Conservation (phyloP, 2,329 filamentous ascomycete genomes). For the Ophiostoma quercus region DNA sequence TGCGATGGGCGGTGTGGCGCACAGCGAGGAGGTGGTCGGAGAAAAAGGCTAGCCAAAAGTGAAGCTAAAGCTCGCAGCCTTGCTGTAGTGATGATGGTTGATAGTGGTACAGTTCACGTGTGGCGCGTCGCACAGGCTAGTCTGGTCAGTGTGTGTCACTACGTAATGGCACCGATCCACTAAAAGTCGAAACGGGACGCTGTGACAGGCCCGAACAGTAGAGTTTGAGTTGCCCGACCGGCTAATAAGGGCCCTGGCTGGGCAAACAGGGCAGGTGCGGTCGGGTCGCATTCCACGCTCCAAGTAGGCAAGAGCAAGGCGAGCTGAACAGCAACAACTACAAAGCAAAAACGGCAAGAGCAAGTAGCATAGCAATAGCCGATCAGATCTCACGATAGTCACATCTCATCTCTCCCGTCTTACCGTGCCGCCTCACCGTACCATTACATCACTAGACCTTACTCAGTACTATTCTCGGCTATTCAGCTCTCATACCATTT, state of each 20-base stretch:
- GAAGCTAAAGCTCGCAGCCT: conserved; percentile 12
- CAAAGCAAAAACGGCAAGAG: background rate
- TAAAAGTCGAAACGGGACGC: background rate
- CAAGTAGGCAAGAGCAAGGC: background rate
- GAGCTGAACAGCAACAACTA: background rate
- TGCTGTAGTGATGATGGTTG: background rate
- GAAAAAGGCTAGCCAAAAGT: background rate
- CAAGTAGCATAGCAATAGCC: background rate
- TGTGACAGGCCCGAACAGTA: background rate
- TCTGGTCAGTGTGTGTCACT: background rate
- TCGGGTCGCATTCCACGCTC: background rate
- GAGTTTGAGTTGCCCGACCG: background rate
- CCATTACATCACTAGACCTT: background rate
- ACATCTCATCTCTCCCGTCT: background rate
- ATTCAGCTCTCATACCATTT: background rate
- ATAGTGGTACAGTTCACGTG: background rate
- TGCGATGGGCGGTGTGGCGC: background rate
- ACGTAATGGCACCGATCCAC: conserved; percentile 5
- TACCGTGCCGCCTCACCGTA: background rate
- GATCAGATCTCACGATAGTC: conserved; percentile 9
- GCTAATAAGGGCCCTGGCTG: background rate
- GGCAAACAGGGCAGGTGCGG: background rate
- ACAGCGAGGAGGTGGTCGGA: background rate
- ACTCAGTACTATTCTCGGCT: background rate
- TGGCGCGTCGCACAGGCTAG: background rate